Evolutionary conservation across 805 yeast species (phyloP).

Genomic region (Candida rishiriensis): DNA sequence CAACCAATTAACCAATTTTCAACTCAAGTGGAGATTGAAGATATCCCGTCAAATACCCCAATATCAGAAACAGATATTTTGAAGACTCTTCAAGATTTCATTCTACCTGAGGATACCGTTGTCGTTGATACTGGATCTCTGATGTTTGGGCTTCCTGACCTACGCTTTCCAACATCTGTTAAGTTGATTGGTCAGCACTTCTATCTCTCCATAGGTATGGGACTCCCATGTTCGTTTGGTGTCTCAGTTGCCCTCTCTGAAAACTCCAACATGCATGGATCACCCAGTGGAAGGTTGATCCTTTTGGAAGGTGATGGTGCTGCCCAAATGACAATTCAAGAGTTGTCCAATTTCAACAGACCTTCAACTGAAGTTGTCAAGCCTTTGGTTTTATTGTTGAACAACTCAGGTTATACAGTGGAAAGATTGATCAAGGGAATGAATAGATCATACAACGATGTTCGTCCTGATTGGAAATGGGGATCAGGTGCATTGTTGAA

Average conservation of each 20-base stretch:
- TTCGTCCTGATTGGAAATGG: constrained; percentile 82
- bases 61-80: constrained; percentile 47
- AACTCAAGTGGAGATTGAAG: constrained; percentile 12
- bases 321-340: constrained; percentile 92
- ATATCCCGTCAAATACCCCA: constrained; percentile 26
- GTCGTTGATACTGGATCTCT: constrained; percentile 81
- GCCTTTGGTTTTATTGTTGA: constrained; percentile 70
- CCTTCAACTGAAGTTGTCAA: constrained; percentile 48
- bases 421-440: constrained; percentile 86
- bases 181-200: constrained; percentile 62
- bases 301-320: constrained; percentile 90
- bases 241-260: constrained; percentile 70
- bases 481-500: constrained; percentile 54
- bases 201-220: constrained; percentile 84
- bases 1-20: constrained; percentile 5
- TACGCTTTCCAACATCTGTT: constrained; percentile 52
- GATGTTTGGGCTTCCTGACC: constrained; percentile 70
- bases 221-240: constrained; percentile 83
- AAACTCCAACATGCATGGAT: constrained; percentile 18
- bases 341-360: constrained; percentile 32
- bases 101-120: constrained; percentile 59
- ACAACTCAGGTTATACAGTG: constrained; percentile 86
- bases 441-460: constrained; percentile 71
- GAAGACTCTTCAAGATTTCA: constrained; percentile 30
- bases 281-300: constrained; percentile 45